Conservation (phyloP, 805 yeast species). For the Jamesozyma hellenica region DNA sequence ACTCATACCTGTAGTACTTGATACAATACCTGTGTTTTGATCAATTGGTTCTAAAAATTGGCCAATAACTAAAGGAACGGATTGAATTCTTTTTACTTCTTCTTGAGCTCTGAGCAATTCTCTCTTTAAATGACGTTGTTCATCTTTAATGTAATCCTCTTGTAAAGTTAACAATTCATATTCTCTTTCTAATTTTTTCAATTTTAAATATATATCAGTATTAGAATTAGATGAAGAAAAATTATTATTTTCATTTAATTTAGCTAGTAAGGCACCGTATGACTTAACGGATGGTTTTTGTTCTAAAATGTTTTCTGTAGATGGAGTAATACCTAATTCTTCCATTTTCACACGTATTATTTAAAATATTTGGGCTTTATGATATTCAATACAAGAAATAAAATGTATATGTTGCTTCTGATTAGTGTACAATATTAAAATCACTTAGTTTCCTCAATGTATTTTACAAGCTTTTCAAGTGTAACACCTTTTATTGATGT, state of each 20-base stretch:
- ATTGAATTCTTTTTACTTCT: conserved; percentile 93
- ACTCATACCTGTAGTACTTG: conserved; percentile 95
- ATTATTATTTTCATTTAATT: conserved; percentile 18
- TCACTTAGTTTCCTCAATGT: too few relatives aligned
- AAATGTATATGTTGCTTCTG: too few relatives aligned
- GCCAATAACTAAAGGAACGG: conserved; percentile 96
- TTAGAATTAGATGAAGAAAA: conserved; percentile 19
- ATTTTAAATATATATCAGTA: conserved; percentile 67
- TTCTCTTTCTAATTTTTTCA: conserved; percentile 86
- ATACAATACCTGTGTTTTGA: conserved; percentile 90
- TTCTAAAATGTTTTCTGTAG: conserved; percentile 27
- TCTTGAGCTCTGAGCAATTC: conserved; percentile 96
- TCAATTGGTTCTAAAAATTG: conserved; percentile 97
- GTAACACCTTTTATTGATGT: neutral
- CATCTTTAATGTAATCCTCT: conserved; percentile 96
- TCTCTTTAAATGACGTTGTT: conserved; percentile 89
- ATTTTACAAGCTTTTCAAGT: too few relatives aligned
- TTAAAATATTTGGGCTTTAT: too few relatives aligned
- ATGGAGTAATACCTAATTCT: conserved; percentile 45
- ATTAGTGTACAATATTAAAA: too few relatives aligned
- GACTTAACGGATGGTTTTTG: conserved; percentile 27
- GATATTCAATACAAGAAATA: too few relatives aligned
- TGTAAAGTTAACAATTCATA: conserved; percentile 75
- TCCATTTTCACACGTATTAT: conserved; percentile 47
- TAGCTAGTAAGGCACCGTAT: conserved; percentile 24